phyloP scores from a whole-genome alignment of 805 yeast species.

The Ogataea naganishii region DNA sequence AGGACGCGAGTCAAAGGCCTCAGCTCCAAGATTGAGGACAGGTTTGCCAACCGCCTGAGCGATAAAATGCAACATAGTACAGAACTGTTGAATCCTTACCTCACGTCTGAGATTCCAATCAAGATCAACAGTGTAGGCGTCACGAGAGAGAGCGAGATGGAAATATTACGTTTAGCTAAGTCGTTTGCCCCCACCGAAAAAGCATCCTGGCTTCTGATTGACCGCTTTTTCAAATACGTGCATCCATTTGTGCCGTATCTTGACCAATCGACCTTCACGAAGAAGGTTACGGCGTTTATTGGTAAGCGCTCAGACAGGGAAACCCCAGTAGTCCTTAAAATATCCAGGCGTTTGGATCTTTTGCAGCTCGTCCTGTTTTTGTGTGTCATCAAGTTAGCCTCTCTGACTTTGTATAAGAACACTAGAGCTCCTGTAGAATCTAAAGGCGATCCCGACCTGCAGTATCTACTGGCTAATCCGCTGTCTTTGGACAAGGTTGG shows the following conservation, averaged over 20 bases:
- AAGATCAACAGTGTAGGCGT: slow-evolving; percentile 15
- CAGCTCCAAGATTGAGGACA: too few species aligned
- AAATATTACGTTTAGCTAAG: slow-evolving; percentile 13
- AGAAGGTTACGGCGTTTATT: slow-evolving; percentile 22
- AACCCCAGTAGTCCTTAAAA: slow-evolving; percentile 19
- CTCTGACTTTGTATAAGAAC: slow-evolving; percentile 25
- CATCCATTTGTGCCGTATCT: slow-evolving; percentile 42
- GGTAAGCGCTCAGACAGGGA: slow-evolving; percentile 24
- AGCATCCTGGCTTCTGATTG: slow-evolving; percentile 31
- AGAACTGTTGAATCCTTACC: background rate
- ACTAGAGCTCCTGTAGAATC: slow-evolving; percentile 19
- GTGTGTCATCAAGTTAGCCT: slow-evolving; percentile 31
- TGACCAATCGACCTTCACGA: slow-evolving; percentile 28
- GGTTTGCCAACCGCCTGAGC: too few species aligned
- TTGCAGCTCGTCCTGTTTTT: slow-evolving; percentile 31
- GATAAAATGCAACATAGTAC: slow-evolving; percentile 4
- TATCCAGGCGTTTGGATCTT: slow-evolving; percentile 31
- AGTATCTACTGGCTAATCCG: slow-evolving; percentile 29
- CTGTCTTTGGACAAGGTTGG: slow-evolving; percentile 28
- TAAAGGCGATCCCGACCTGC: slow-evolving; percentile 17
- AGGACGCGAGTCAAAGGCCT: too few species aligned
- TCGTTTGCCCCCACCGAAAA: slow-evolving; percentile 28
- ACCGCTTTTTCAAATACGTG: slow-evolving; percentile 31
- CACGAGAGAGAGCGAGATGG: slow-evolving; percentile 20
- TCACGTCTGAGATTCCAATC: background rate